These are phyloP conservation scores for Larix kaempferi DNA, from an alignment of 75 land plant genomes.

Conservation along the genomic window DNA sequence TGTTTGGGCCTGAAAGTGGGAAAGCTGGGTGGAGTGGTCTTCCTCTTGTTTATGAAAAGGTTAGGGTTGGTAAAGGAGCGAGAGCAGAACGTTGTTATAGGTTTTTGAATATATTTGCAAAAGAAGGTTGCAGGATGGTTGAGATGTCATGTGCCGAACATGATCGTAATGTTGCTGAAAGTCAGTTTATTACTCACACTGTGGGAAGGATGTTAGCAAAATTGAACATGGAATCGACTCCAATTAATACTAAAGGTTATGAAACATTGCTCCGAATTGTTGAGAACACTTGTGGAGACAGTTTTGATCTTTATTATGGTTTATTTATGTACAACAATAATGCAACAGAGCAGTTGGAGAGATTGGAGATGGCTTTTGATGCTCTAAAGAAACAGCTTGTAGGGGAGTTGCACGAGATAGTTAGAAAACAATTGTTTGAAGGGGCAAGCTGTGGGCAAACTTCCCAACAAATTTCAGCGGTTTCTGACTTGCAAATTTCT, in stretches of 20 bases:
- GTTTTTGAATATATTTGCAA: conserved; percentile 56
- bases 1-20: conserved; percentile 91
- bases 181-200: conserved; percentile 71
- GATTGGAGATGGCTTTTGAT: conserved; percentile 74
- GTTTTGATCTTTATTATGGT: conserved; percentile 92
- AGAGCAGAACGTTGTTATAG: conserved; percentile 23
- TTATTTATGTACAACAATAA: conserved; percentile 86
- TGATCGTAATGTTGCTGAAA: conserved; percentile 63
- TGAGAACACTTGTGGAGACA: conserved; percentile 71
- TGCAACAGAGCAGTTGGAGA: conserved; percentile 79
- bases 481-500: not conserved
- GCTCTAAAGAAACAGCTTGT: conserved; percentile 62
- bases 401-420: conserved; percentile 48
- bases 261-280: conserved; percentile 74
- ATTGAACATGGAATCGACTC: conserved; percentile 59
- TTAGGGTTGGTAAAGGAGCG: conserved; percentile 40
- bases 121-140: conserved; percentile 80
- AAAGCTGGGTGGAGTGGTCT: conserved; percentile 59
- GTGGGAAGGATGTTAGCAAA: conserved; percentile 64
- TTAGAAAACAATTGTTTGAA: conserved; percentile 58
- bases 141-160: conserved; percentile 83
- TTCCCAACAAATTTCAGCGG: not conserved
- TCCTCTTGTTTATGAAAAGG: conserved; percentile 79
- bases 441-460: not conserved
- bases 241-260: conserved; percentile 84